Evolutionary conservation across 306 rosid genomes (phyloP), one percentile per base, ranked within the genome.

Genomic region (Glycine soja): DNA sequence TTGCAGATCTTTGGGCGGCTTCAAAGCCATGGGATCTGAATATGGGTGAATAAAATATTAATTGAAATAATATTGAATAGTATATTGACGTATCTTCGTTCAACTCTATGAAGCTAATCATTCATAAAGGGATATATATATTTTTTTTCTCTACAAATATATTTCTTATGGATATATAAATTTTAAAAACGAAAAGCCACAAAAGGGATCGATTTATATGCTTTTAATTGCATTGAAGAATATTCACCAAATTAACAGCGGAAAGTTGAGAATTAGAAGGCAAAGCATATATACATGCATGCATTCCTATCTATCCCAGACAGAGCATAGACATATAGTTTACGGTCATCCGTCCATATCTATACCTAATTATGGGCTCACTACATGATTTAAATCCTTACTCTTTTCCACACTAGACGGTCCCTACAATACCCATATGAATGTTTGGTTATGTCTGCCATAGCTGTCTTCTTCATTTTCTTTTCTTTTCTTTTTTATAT

Each of bases 361-460:
- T 59, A 71, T 66, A 11, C 69, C 69, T 66, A 74, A 43, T 66
- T 63, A 78, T 58, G 83, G 80, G 76, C 64, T 83, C 80, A 78
- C 83, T 45, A 61, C 83, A 70, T 40, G 58, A 59, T 69, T 66
- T 40, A 18, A 42, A 77, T 45, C 64, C 74, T 61, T 47, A 10
- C 48, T 58, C 77, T 76, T 63, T 52, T 70, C 61, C 79, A 42
- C 79, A 45, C 69, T n/a, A 11, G 32, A 78, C 19, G 72, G 83
- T 65, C 86, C 83, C 80, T 74, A 72, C 79, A 43, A 30, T 45
- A 65, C 79, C 56, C 53, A 51, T 57, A 4, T 19, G 16, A 72
- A 78, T 63, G 79, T 72, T 77, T 62, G 46, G 18, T 42, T 12
- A n/a, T 57, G 72, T 68, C 62, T 34, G 53, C 66, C 77, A 47